A percentile compares a stretch with the other conserved stretches of the same genome.
Conservation (phyloP, 2,329 filamentous ascomycete species). For the Raffaelea ambrosiae region DNA sequence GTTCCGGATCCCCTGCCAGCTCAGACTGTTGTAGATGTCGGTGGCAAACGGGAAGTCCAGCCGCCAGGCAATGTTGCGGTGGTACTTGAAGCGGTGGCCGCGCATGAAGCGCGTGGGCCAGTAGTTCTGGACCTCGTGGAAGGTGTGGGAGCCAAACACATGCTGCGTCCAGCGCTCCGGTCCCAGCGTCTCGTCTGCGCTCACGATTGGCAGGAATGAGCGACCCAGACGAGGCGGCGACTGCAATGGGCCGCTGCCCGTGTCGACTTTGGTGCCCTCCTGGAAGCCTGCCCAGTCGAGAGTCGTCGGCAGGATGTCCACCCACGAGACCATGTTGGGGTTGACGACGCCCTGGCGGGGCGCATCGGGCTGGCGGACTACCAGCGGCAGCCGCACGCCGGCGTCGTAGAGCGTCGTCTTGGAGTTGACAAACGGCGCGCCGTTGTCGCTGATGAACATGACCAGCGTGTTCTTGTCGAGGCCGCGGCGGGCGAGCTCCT, state of each 20-base stretch:
- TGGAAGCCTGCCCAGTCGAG: conserved; percentile 27
- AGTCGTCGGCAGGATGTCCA: conserved; percentile 36
- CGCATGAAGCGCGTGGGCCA: conserved; percentile 40
- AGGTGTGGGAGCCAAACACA: conserved; percentile 42
- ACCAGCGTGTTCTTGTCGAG: conserved; percentile 30
- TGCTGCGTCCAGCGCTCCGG: conserved; percentile 17
- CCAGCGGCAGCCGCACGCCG: conserved; percentile 32
- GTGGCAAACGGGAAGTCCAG: conserved; percentile 40
- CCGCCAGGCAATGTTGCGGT: conserved; percentile 39
- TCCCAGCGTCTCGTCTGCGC: conserved; percentile 10
- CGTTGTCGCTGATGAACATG: conserved; percentile 39
- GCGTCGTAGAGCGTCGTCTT: conserved; percentile 42
- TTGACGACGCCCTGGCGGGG: conserved; percentile 21
- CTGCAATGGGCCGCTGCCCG: neutral
- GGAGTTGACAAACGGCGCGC: conserved; percentile 40
- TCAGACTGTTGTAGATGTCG: conserved; percentile 34
- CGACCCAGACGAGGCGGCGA: conserved; percentile 16
- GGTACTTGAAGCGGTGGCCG: conserved; percentile 35
- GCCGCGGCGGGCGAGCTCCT: conserved; percentile 22
- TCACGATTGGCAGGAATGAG: conserved; percentile 29
- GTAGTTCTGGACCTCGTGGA: conserved; percentile 41
- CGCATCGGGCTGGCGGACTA: conserved; percentile 25
- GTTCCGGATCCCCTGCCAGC: conserved; percentile 32
- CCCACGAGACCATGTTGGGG: conserved; percentile 33
- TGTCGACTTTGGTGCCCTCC: neutral